Evolutionary conservation across 1,284 basidiomycete genomes (phyloP).

Genomic region (Tilletia walkeri): DNA sequence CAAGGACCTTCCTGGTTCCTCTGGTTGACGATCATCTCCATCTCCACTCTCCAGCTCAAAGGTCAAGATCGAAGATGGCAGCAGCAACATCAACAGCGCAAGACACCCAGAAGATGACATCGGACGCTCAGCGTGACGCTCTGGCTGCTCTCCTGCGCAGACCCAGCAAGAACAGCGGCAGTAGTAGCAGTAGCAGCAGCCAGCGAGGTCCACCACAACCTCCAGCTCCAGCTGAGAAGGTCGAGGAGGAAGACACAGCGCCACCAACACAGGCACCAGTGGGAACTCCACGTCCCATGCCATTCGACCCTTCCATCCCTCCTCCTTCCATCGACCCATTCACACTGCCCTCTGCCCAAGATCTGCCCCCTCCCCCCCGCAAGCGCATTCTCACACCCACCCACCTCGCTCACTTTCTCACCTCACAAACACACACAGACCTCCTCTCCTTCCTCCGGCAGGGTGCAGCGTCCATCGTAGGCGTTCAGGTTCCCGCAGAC

Average conservation of each 20-base stretch:
- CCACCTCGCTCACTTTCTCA: slow-evolving; percentile 79
- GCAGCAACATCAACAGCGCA: background rate
- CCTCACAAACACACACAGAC: slow-evolving; percentile 69
- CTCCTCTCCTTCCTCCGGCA: slow-evolving; percentile 72
- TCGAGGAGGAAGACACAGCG: too few species aligned
- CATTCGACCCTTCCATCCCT: background rate
- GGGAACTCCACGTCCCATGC: slow-evolving; percentile 2
- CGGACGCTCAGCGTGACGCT: background rate
- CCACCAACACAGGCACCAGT: background rate
- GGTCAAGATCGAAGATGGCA: too few species aligned
- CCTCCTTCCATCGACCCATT: background rate
- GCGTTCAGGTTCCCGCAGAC: slow-evolving; percentile 68
- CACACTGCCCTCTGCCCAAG: background rate
- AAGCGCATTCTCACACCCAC: slow-evolving; percentile 78
- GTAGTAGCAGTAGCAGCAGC: background rate
- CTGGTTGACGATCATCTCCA: too few species aligned
- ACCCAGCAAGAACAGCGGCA: background rate
- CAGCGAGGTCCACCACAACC: too few species aligned
- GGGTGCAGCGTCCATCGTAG: slow-evolving; percentile 75
- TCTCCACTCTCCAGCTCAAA: too few species aligned
- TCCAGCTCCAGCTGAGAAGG: too few species aligned
- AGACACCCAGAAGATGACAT: background rate
- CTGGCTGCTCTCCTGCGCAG: slow-evolving; percentile 6
- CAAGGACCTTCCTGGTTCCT: too few species aligned
- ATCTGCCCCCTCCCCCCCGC: slow-evolving; percentile 41